Base-by-base conservation (phyloP, 2,329 filamentous ascomycete species). In the Fulvia fulva region DNA sequence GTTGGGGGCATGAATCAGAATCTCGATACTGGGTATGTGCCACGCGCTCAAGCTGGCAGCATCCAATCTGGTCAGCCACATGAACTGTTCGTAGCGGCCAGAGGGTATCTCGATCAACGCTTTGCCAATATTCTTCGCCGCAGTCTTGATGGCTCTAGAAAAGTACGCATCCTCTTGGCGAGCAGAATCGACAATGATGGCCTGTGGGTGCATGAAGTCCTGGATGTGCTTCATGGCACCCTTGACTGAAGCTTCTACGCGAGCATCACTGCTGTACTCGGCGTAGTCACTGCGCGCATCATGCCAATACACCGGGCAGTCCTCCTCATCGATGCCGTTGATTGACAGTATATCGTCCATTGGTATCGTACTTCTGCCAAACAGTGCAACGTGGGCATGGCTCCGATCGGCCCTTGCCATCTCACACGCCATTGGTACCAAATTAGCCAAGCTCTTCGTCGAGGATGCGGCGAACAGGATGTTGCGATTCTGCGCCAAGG, bases 371-470 rank as follows among this genome's bases (percentile, higher is more conserved):
- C 86, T 87, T 59, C 87, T 82, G 51, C 91, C 88, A 76, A 95
- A 82, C 3, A 97, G 75, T 0, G 84, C 87, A 70, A 96, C 87
- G 71, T 97, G 93, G 8, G 97, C 91, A 62, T 85, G 81, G 68
- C 85, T 96, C 58, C 82, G 79, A 56, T 83, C 80, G 73, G 86
- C 81, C 22, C 73, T 73, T 6, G 86, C 87, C 92, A 97, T 97
- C 67, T 90, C 84, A 73, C 94, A 97, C 5, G 92, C 90, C 70
- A 96, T 79, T 0, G 91, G 91, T 30, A 96, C 77, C 54, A 97
- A 72, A 30, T 83, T 82, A 0, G 89, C 82, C 16, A 86, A 84
- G 69, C 90, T 94, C 71, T 83, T 83, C 52, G 95, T 75, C 60
- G 82, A 91, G 0, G 89, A 87, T 3, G 89, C 86, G 4, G 87